phyloP scores from a whole-genome alignment of 1,284 basidiomycete species.

The Fomes fomentarius region DNA sequence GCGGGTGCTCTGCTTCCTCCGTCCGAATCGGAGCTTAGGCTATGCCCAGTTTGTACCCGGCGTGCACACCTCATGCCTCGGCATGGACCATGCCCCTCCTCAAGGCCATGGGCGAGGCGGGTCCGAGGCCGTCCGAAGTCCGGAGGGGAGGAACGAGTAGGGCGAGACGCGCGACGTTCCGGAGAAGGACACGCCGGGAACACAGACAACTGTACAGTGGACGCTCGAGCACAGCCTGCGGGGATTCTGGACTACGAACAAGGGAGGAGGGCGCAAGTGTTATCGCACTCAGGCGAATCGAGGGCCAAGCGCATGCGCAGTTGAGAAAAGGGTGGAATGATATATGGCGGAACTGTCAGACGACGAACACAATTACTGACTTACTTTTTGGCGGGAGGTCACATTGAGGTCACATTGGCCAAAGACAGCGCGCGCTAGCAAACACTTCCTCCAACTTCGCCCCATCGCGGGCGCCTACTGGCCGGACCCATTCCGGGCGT shows the following conservation, averaged over 20 bases:
- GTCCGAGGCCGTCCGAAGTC: background rate
- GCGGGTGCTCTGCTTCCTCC: conserved; percentile 1
- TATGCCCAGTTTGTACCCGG: conserved; percentile 19
- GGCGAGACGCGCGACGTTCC: background rate
- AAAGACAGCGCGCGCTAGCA: background rate
- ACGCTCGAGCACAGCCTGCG: background rate
- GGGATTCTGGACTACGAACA: too few relatives aligned
- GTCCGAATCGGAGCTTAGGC: conserved; percentile 19
- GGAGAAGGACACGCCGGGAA: background rate
- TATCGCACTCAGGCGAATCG: background rate
- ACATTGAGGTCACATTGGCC: background rate
- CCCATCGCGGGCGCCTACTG: conserved; percentile 1
- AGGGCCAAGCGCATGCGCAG: too few relatives aligned
- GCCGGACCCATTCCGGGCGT: background rate
- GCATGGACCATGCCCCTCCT: background rate
- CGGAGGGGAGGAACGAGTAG: background rate
- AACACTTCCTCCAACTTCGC: background rate
- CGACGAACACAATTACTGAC: background rate
- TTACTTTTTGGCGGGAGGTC: background rate
- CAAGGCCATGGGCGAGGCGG: background rate
- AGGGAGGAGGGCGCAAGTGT: too few relatives aligned
- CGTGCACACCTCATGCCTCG: background rate
- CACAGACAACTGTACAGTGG: background rate
- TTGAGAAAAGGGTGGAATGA: background rate
- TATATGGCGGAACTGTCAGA: conserved; percentile 5